phyloP scores from a whole-genome alignment of 2,329 filamentous ascomycete genomes.

The Botrytis fabae region DNA sequence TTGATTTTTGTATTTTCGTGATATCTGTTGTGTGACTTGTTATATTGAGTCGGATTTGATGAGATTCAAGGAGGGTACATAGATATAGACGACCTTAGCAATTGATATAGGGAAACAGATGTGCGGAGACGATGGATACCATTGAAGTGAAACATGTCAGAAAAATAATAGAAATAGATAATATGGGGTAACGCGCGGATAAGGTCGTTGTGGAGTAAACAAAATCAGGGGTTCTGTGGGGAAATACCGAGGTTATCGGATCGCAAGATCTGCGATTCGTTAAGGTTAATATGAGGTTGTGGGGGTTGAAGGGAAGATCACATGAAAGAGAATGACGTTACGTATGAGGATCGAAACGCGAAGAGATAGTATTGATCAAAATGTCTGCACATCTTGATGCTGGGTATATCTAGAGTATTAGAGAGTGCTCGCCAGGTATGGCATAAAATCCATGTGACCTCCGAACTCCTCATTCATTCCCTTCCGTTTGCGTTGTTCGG shows the following conservation, averaged over 20 bases:
- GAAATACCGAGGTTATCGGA: conserved; percentile 15
- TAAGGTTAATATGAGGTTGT: neutral
- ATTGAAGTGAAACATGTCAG: neutral
- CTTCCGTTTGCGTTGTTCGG: neutral
- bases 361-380: neutral
- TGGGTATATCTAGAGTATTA: neutral
- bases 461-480: neutral
- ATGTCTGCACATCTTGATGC: neutral
- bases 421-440: neutral
- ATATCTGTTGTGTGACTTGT: neutral
- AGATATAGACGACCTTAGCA: neutral
- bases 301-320: neutral
- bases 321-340: neutral
- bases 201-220: conserved; percentile 4
- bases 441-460: neutral
- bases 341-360: neutral
- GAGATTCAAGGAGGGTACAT: neutral
- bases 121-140: neutral
- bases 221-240: neutral
- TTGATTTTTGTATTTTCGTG: neutral
- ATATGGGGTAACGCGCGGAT: conserved; percentile 10
- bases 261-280: conserved; percentile 6
- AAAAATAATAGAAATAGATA: neutral
- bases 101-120: neutral
- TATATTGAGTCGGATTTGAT: neutral